A percentile compares a stretch with the other conserved stretches of the same genome.
Conservation (phyloP, 441 rosid species). For the Populus hybrid region DNA sequence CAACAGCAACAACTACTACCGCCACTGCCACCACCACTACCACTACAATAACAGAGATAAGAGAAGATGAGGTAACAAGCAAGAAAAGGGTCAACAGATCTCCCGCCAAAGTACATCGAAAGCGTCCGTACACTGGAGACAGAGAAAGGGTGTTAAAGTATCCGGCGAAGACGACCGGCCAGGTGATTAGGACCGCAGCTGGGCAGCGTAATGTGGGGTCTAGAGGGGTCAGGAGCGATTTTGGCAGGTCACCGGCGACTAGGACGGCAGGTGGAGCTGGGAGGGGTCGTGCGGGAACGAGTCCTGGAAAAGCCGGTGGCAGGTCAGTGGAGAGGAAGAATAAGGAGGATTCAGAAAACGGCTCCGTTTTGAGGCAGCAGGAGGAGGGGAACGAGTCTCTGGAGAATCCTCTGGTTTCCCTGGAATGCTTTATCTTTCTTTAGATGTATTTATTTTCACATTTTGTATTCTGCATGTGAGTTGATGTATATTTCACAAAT, state of each 20-base stretch:
- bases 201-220: conserved; percentile 34
- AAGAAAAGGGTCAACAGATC: conserved; percentile 36
- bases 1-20: conserved; percentile 24
- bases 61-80: conserved; percentile 74
- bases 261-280: conserved; percentile 21
- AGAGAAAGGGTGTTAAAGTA: conserved; percentile 29
- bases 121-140: conserved; percentile 37
- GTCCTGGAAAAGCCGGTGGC: conserved; percentile 30
- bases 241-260: conserved; percentile 50
- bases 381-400: conserved; percentile 29
- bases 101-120: conserved; percentile 46
- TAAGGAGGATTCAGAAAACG: conserved; percentile 23
- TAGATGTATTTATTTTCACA: conserved; percentile 20
- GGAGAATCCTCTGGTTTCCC: conserved; percentile 63
- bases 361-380: conserved; percentile 16
- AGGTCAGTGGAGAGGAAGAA: conserved; percentile 7
- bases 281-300: conserved; percentile 28
- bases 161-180: conserved; percentile 22
- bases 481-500: not conserved
- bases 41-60: conserved; percentile 41
- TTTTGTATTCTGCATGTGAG: not conserved
- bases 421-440: conserved; percentile 90
- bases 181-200: conserved; percentile 16
- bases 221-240: conserved; percentile 33
- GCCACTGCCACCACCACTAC: conserved; percentile 44